Evolutionary conservation across 306 rosid genomes (phyloP), one percentile per base, ranked within the genome.

Genomic region (Adenanthera pavonina): DNA sequence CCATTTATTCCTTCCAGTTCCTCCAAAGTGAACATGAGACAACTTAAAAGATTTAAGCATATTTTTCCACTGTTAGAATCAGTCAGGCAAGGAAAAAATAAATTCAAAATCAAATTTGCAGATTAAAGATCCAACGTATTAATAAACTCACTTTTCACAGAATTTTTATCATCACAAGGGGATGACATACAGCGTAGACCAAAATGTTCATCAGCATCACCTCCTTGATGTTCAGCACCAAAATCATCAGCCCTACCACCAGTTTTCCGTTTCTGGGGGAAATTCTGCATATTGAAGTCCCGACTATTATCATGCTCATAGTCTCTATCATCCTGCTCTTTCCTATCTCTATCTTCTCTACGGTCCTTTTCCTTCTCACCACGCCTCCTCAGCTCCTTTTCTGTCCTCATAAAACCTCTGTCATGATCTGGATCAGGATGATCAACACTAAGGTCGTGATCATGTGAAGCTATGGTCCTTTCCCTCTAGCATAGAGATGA

Each of bases 371-470:
- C 98, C 84, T 91, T 96, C 70, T 93, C 99, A 17, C 35, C 59
- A 46, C 85, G 94, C 83, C 92, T 91, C 72, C 90, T 87, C 76
- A 90, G 96, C 79, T 95, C 98, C 86, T 92, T 95, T 67, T 92
- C 98, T 12, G 72, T 46, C 83, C 89, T 95, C 84, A 88, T 78
- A 80, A 89, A 81, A 74, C 87, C 70, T 83, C 90, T 89, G 81
- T 89, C 99, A 80, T 85, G 92, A 77, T 95, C 97, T 53, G 85
- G 91, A 84, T 91, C 97, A 72, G 94, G 94, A 80, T 87, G 91
- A 75, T 92, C 97, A 82, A 89, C 90, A 82, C 94, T 89, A 67
- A 80, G 87, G 79, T 93, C 98, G 60, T 80, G 90, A 44, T 93
- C 97, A 64, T 86, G 94, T 52, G 89, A 88, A 80, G 83, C 80